A percentile compares a stretch with the other conserved stretches of the same genome.
Conservation (phyloP, 352 stramenopile genomes). For the Pythium aphanidermatum region DNA sequence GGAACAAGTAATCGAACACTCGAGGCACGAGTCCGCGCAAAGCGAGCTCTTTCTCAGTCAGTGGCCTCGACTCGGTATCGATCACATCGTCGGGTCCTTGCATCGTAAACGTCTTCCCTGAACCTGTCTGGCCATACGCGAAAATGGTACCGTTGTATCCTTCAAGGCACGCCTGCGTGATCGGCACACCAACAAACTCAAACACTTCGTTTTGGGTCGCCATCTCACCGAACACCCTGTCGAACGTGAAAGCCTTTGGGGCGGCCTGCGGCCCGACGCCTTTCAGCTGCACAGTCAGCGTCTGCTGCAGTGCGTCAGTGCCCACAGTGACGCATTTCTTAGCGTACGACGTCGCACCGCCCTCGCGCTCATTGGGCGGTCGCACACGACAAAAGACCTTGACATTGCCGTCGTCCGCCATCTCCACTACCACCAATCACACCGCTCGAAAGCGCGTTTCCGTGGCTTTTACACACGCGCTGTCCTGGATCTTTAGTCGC, state of each 20-base stretch:
- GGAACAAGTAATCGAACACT: slow-evolving; percentile 82
- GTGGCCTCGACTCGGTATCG: slow-evolving; percentile 24
- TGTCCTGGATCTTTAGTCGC: too few species aligned
- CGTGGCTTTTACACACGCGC: neutral
- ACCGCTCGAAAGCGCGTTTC: too few species aligned
- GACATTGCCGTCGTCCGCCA: slow-evolving; percentile 64
- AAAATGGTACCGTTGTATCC: slow-evolving; percentile 88
- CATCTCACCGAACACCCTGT: slow-evolving; percentile 87
- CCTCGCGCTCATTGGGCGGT: slow-evolving; percentile 71
- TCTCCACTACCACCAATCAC: neutral
- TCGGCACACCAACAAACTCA: slow-evolving; percentile 73
- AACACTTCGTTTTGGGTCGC: slow-evolving; percentile 91
- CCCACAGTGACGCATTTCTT: slow-evolving; percentile 65
- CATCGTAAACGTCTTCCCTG: slow-evolving; percentile 85
- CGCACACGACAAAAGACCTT: slow-evolving; percentile 85
- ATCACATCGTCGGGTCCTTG: slow-evolving; percentile 71
- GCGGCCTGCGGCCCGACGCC: slow-evolving; percentile 18
- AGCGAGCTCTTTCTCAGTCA: slow-evolving; percentile 27
- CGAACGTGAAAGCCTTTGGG: slow-evolving; percentile 85
- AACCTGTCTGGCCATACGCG: slow-evolving; percentile 80
- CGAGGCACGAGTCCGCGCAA: slow-evolving; percentile 68
- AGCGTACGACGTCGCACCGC: slow-evolving; percentile 29
- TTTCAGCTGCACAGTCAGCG: slow-evolving; percentile 51
- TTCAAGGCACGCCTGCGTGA: slow-evolving; percentile 71
- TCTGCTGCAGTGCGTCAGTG: slow-evolving; percentile 43